Percentiles rank a stretch among this genome's conserved stretches.
Evolutionary conservation across 169 alveolate genomes (phyloP).

Genomic region (Neospora caninum): DNA sequence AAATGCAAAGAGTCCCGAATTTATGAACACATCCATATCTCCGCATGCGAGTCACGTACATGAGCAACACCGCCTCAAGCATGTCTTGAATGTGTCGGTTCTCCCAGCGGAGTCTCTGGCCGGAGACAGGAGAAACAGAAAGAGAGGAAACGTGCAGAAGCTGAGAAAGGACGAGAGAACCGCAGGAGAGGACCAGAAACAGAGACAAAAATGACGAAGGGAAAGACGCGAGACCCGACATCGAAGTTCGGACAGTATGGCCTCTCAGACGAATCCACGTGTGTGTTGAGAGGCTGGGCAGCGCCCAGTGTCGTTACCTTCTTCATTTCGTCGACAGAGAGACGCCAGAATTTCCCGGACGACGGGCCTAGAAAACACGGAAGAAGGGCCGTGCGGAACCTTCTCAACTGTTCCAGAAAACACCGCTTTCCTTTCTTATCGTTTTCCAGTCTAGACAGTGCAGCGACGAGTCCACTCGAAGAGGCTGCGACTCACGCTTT

Average conservation of each 20-base stretch:
- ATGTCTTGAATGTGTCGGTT: background rate
- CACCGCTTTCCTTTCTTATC: too few species aligned
- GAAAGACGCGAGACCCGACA: too few species aligned
- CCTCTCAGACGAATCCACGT: too few species aligned
- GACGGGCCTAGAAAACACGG: background rate
- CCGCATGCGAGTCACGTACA: background rate
- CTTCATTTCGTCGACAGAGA: constrained; percentile 6
- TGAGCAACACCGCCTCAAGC: background rate
- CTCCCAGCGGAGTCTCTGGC: background rate
- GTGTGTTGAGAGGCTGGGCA: too few species aligned
- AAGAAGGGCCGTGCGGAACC: background rate
- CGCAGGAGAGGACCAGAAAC: too few species aligned
- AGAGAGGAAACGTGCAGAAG: too few species aligned
- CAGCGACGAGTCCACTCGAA: background rate
- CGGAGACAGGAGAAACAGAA: background rate
- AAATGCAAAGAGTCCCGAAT: background rate
- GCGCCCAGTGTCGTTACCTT: too few species aligned
- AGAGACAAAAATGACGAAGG: too few species aligned
- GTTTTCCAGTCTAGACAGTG: background rate
- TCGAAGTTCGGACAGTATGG: too few species aligned
- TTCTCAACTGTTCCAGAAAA: background rate
- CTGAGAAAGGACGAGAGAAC: too few species aligned
- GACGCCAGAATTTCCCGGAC: constrained; percentile 30
- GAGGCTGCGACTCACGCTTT: background rate
- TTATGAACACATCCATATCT: background rate